These are phyloP conservation scores for Chytriomyces sp. DNA, from an alignment of 192 early-diverging fungal genomes.

Conservation along the genomic window DNA sequence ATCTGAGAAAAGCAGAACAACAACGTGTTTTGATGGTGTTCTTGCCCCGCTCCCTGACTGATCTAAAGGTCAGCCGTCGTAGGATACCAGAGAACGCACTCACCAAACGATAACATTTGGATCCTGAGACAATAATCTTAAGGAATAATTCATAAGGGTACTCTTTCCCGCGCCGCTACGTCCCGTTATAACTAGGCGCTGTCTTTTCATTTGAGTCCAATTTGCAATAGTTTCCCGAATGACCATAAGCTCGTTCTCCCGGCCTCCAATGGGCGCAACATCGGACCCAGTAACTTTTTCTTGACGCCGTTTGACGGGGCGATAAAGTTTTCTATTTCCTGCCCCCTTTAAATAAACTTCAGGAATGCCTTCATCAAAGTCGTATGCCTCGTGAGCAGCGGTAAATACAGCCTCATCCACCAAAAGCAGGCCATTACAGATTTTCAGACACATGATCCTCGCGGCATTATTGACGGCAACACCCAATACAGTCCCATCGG, in stretches of 20 bases:
- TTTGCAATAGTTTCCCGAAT: neutral
- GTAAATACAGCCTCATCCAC: neutral
- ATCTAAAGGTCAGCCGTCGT: neutral
- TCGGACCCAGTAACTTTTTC: neutral
- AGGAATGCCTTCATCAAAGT: neutral
- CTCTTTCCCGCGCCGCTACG: neutral
- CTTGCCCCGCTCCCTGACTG: neutral
- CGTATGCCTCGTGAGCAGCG: neutral
- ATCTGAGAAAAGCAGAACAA: neutral
- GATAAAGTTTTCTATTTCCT: neutral
- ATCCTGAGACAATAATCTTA: neutral
- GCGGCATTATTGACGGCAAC: conserved; percentile 31
- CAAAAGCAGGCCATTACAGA: neutral
- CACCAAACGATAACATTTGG: neutral
- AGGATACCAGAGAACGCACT: neutral
- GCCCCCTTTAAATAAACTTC: neutral
- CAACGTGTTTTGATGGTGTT: neutral
- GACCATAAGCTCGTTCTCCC: neutral
- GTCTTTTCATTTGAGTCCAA: neutral
- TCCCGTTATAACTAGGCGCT: neutral
- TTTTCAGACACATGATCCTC: conserved; percentile 28
- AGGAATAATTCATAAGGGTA: neutral
- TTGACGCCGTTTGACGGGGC: neutral
- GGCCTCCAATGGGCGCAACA: neutral
- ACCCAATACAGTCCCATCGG: conserved; percentile 28